Percentiles rank a stretch among this genome's conserved stretches.
phyloP scores from a whole-genome alignment of 2,329 filamentous ascomycete species.

The Ceratocystis cacaofunesta region DNA sequence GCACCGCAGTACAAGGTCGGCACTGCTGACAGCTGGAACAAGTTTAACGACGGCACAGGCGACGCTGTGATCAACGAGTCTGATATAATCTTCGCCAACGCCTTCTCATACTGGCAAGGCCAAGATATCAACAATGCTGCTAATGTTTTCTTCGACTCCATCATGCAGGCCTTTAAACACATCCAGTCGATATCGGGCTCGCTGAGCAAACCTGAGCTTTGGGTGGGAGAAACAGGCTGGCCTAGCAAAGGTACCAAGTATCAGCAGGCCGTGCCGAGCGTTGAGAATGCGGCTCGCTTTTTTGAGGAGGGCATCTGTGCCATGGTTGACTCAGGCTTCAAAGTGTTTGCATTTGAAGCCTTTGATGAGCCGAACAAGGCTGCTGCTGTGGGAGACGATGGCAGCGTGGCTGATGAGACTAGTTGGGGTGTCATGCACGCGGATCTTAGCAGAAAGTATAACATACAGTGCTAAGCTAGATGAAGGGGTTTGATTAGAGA shows the following conservation, averaged over 20 bases:
- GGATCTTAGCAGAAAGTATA: conserved; percentile 41
- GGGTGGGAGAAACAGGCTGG: conserved; percentile 56
- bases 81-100: conserved; percentile 50
- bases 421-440: conserved; percentile 55
- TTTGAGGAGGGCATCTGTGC: conserved; percentile 49
- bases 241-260: conserved; percentile 50
- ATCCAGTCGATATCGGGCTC: conserved; percentile 42
- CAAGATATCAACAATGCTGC: conserved; percentile 39
- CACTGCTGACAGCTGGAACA: conserved; percentile 61
- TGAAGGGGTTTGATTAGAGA: not conserved
- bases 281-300: conserved; percentile 43
- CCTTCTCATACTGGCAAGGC: conserved; percentile 60
- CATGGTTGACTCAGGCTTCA: conserved; percentile 48
- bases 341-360: conserved; percentile 60
- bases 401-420: conserved; percentile 45
- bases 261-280: conserved; percentile 43
- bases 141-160: conserved; percentile 51
- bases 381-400: conserved; percentile 45
- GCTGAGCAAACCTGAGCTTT: conserved; percentile 42
- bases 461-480: conserved; percentile 21
- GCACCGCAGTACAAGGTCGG: conserved; percentile 44
- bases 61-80: conserved; percentile 45
- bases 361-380: conserved; percentile 63
- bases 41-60: conserved; percentile 51
- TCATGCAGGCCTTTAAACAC: conserved; percentile 46